These are phyloP conservation scores for Nemania diffusa DNA, from an alignment of 2,329 filamentous ascomycete genomes.

Conservation along the genomic window DNA sequence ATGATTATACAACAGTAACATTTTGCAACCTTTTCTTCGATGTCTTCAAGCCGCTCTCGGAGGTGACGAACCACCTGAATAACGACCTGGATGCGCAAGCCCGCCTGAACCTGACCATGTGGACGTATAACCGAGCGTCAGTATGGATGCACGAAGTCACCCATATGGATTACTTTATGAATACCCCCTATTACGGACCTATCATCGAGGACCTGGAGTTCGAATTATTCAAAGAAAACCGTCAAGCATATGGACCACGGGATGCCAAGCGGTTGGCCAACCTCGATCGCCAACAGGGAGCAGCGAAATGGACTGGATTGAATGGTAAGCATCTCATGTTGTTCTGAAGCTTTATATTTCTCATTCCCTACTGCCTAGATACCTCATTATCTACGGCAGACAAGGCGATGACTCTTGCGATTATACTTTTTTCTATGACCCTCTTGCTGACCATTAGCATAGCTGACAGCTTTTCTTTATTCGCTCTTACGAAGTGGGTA, in stretches of 20 bases:
- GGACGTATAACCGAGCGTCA: background rate
- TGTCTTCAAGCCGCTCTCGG: background rate
- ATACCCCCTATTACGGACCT: background rate
- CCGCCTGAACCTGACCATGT: background rate
- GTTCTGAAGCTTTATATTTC: too few species aligned
- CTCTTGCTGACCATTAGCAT: background rate
- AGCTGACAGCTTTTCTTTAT: background rate
- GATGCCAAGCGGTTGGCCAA: too few species aligned
- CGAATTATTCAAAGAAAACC: background rate
- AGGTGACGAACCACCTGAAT: background rate
- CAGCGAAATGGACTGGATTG: too few species aligned
- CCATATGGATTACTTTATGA: background rate
- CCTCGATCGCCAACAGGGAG: too few species aligned
- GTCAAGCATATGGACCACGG: background rate
- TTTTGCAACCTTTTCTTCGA: background rate
- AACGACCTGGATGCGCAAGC: background rate
- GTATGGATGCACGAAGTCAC: background rate
- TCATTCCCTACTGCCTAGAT: too few species aligned
- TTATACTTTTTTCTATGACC: background rate
- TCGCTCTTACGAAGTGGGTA: background rate
- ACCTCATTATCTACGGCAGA: too few species aligned
- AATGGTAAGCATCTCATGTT: too few species aligned
- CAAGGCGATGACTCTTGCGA: background rate
- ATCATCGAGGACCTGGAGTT: background rate
- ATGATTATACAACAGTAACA: background rate